These are phyloP conservation scores for Ulmus americana DNA, from an alignment of 331 rosid genomes.

Conservation along the genomic window DNA sequence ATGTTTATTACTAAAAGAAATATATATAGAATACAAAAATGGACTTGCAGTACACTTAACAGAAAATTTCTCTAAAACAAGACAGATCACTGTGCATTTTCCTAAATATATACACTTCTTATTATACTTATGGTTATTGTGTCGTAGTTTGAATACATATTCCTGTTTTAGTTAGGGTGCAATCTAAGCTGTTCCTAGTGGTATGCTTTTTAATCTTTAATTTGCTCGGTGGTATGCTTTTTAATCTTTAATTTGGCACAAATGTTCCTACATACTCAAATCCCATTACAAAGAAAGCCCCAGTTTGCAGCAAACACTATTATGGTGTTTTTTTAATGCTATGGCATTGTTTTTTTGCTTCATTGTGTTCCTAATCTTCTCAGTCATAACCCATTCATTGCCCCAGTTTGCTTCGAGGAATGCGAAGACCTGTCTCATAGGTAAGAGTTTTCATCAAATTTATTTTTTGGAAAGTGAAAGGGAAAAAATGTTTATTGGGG, in stretches of 20 bases:
- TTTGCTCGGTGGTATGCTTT: not conserved
- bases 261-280: conserved; percentile 16
- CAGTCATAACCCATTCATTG: conserved; percentile 14
- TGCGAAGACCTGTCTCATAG: not conserved
- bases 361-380: conserved; percentile 20
- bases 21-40: too few relatives aligned
- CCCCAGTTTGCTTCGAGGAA: conserved; percentile 13
- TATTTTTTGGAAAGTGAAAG: not conserved
- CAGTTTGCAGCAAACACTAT: conserved; percentile 4
- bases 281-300: conserved; percentile 17
- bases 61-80: too few relatives aligned
- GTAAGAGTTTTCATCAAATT: not conserved
- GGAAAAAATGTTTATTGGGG: too few relatives aligned
- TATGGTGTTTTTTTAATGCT: not conserved
- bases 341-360: conserved; percentile 3
- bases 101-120: too few relatives aligned
- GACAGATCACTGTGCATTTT: too few relatives aligned
- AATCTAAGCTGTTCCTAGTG: too few relatives aligned
- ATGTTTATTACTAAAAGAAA: too few relatives aligned
- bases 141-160: too few relatives aligned
- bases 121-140: too few relatives aligned
- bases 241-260: not conserved
- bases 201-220: too few relatives aligned
- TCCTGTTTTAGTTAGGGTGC: too few relatives aligned
- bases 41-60: too few relatives aligned